Base-by-base conservation (phyloP, 768 basidiomycete genomes). In the Mycena galopus region DNA sequence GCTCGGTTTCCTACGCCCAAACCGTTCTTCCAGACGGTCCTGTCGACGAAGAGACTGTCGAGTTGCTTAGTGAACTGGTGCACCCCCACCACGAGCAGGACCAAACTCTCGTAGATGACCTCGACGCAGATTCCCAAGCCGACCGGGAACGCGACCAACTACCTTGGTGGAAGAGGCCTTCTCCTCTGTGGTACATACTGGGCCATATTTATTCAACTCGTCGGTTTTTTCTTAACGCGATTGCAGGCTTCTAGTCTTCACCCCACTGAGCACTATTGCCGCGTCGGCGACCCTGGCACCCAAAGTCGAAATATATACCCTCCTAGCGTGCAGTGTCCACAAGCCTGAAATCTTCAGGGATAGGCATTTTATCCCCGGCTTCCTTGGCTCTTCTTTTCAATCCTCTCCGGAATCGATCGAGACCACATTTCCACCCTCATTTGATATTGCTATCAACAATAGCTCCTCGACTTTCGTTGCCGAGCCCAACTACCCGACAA, bases 151-250 rank as follows among this genome's bases (percentile, higher is more conserved):
- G 81, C 72, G 76, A 79, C 68, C 73, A 47, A 4, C 83, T 86
- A 56, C 91, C 93, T 4, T 95, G 94, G 93, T 94, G 92, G 88
- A 93, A 85, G 81, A 83, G 87, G 50, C 93, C 94, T 4, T 94
- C 93, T 0, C 86, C 93, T 0, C 87, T 85, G 82, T 95, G 94
- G 94, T 94, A 73, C 75, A 89, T 82, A 12, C 30, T 42, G 37
- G 8, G 21, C 44, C n/a, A 47, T 51, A 12, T 42, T 23, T 51
- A 8, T 39, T 65, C 23, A 17, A 42, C 58, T 33, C 21, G 8
- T n/a, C 16, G 37, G 35, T 35, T 50, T 33, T 39, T n/a, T 51
- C 32, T 55, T 65, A 55, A 65, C 58, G 30, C 47, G 69, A 73
- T 42, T 50, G 17, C 77, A 95, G 94, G 93, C 78, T 94, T 44